Evolutionary conservation across 257 asterid species (phyloP).

Genomic region (Henckelia pumila): DNA sequence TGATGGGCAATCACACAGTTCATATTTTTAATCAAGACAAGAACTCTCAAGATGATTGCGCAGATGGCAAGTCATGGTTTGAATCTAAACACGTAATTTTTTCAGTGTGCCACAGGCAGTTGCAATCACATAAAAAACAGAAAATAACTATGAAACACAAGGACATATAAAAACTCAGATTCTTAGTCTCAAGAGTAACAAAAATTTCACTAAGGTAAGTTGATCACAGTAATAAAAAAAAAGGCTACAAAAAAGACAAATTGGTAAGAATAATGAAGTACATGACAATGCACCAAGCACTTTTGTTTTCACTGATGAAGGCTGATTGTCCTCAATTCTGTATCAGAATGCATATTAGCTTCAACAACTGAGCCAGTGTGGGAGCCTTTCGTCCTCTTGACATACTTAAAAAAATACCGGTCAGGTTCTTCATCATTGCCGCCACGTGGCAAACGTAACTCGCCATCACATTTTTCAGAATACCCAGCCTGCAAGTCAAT

Average conservation of each 20-base stretch:
- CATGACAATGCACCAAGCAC: neutral
- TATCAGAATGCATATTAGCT: conserved; percentile 25
- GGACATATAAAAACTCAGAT: neutral
- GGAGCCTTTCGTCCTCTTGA: conserved; percentile 38
- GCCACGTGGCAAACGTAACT: conserved; percentile 27
- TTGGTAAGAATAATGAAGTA: neutral
- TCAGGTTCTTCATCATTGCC: conserved; percentile 17
- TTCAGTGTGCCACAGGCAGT: conserved; percentile 12
- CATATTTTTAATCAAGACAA: neutral
- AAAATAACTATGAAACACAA: neutral
- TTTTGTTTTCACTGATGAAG: conserved; percentile 15
- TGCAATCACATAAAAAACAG: neutral
- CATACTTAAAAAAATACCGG: conserved; percentile 35
- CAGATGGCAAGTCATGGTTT: conserved; percentile 8
- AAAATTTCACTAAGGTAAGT: neutral
- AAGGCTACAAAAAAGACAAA: conserved; percentile 13
- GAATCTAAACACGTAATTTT: neutral
- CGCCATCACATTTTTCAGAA: conserved; percentile 24
- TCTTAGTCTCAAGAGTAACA: conserved; percentile 1
- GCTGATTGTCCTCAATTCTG: conserved; percentile 16
- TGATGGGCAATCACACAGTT: neutral
- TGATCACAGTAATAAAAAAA: conserved; percentile 7
- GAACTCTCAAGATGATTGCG: neutral
- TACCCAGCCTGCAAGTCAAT: conserved; percentile 20
- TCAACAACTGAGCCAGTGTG: conserved; percentile 27